Evolutionary conservation across 495 filamentous ascomycete genomes (phyloP), one percentile per base, ranked within the genome.

Genomic region (Friedmanniomyces simplex): DNA sequence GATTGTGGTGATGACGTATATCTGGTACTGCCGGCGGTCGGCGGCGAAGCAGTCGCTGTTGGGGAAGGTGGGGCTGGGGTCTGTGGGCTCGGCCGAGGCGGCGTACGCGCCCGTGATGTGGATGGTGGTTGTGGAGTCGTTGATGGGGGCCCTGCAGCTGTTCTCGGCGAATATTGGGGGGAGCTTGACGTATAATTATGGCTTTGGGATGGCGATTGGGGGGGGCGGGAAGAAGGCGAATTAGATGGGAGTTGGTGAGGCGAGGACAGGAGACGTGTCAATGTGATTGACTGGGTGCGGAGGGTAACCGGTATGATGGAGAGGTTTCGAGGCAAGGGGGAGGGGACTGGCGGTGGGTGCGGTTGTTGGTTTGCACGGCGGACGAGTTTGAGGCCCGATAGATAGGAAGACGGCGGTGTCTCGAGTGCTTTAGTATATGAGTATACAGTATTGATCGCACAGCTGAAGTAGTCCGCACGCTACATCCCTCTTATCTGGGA

Each of bases 161-260:
- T 54, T 59, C 18, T 37, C 34, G 8, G 61, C 61, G 8, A 63
- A 60, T 36, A 60, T 63, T 48, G 61, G 61, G 1, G 61, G 61
- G 1, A 28, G 13, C 7, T 53, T 63, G 56, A 60, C 61, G 10
- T 63, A 63, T 26, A 60, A 60, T 24, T 60, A 54, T 42, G 61
- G 61, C 1, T 48, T 63, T 37, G 61, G 61, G 10, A 61, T 63
- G 45, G 39, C 43, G 0, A 54, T 54, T 37, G 57, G 57, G n/a
- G 46, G 8, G 30, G 53, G 57, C 25, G 52, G 36, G 3, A 53
- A 50, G 37, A 62, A 62, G 59, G 49, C 57, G 59, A 10, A 48
- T 48, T 61, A 61, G 47, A 54, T 24, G 52, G 25, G 14, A 16
- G 41, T 43, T 32, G 28, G 10, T 4, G 28, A 32, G 28, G 28